Conservation (phyloP, 2,329 filamentous ascomycete species). For the Cordyceps javanica region DNA sequence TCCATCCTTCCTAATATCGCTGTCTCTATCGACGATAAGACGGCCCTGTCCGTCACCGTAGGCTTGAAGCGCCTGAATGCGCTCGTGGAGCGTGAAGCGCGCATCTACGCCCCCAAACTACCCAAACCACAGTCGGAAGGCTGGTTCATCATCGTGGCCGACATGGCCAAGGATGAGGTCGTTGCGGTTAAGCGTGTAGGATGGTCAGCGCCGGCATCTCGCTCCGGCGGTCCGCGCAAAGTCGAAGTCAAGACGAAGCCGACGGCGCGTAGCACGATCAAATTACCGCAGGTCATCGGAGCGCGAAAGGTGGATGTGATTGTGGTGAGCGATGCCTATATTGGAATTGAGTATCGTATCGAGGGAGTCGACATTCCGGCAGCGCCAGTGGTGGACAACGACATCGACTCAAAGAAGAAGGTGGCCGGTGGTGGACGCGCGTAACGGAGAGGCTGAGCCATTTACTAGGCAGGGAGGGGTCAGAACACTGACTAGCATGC, state of each 20-base stretch:
- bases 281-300: slow-evolving; percentile 39
- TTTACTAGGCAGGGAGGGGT: not conserved
- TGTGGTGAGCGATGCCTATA: slow-evolving; percentile 82
- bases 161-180: slow-evolving; percentile 64
- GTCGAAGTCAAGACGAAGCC: slow-evolving; percentile 40
- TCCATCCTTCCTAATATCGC: slow-evolving; percentile 63
- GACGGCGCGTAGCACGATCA: slow-evolving; percentile 51
- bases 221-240: slow-evolving; percentile 20
- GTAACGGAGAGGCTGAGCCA: not conserved
- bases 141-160: slow-evolving; percentile 78
- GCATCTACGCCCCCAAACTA: slow-evolving; percentile 82
- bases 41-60: slow-evolving; percentile 57
- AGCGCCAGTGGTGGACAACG: slow-evolving; percentile 42
- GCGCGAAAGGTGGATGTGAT: slow-evolving; percentile 63
- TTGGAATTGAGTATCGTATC: slow-evolving; percentile 59
- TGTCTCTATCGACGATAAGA: slow-evolving; percentile 55
- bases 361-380: slow-evolving; percentile 46
- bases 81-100: slow-evolving; percentile 57
- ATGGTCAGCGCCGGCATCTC: slow-evolving; percentile 45
- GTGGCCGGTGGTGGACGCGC: slow-evolving; percentile 10
- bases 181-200: slow-evolving; percentile 79
- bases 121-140: slow-evolving; percentile 93
- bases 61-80: slow-evolving; percentile 61
- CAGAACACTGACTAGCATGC: not conserved
- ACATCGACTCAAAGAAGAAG: slow-evolving; percentile 36